Conservation (phyloP, 139 green algal species). For the Gonium pectorale region DNA sequence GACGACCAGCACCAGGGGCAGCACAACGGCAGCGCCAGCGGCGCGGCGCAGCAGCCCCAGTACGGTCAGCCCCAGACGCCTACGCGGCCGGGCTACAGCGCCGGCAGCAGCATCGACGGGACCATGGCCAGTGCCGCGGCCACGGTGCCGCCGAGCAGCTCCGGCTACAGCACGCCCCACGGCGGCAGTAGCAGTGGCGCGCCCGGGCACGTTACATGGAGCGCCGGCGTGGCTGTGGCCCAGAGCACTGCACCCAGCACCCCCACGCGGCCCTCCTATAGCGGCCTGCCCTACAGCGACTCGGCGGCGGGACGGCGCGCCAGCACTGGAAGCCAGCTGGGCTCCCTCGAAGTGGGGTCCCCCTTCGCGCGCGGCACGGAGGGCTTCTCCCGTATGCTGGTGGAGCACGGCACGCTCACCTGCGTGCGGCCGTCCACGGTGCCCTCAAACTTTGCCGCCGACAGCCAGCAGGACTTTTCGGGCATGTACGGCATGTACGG, state of each 20-base stretch:
- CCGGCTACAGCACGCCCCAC: no score
- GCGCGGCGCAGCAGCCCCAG: not conserved
- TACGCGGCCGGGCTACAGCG: not conserved
- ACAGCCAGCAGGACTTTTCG: slow-evolving; percentile 27
- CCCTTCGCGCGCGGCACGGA: slow-evolving; percentile 27
- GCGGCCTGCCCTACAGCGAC: not conserved
- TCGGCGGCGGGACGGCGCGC: slow-evolving; percentile 1
- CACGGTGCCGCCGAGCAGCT: not conserved
- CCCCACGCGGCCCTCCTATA: slow-evolving; percentile 1
- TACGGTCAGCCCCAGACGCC: not conserved
- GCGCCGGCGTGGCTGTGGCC: not conserved
- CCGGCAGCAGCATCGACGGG: not conserved
- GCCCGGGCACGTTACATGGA: slow-evolving; percentile 30
- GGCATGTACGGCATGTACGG: not conserved
- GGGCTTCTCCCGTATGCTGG: slow-evolving; percentile 1
- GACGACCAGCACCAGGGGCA: not conserved
- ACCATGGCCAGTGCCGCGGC: no score
- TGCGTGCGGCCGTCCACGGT: slow-evolving; percentile 31
- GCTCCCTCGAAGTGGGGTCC: not conserved
- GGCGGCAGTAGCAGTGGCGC: not conserved
- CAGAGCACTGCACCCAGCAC: not conserved
- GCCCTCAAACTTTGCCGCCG: slow-evolving; percentile 20
- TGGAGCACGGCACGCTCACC: slow-evolving; percentile 30
- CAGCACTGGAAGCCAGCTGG: slow-evolving; percentile 1
- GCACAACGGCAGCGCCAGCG: not conserved